These are phyloP conservation scores for Ocimum tenuiflorum DNA, from an alignment of 257 asterid species.

Conservation along the genomic window DNA sequence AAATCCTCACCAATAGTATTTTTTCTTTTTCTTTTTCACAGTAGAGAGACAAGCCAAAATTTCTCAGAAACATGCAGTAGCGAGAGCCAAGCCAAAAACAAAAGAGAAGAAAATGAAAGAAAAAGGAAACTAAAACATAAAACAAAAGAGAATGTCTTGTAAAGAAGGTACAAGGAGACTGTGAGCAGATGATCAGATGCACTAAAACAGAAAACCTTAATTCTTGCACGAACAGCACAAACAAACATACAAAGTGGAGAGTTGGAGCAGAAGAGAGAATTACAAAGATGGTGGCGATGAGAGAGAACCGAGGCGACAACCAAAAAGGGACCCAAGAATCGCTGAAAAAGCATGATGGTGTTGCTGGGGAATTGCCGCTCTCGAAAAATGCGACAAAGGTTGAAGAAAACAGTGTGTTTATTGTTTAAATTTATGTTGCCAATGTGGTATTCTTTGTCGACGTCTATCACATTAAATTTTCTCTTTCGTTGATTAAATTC, in stretches of 20 bases:
- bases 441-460: too few species aligned
- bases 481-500: too few species aligned
- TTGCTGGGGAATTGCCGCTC: slow-evolving; percentile 13
- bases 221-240: background rate
- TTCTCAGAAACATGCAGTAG: background rate
- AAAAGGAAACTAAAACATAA: background rate
- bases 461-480: too few species aligned
- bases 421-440: too few species aligned
- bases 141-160: too few species aligned
- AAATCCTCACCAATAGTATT: background rate
- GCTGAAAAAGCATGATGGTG: background rate
- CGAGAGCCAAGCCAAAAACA: background rate
- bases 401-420: too few species aligned
- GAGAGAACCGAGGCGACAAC: slow-evolving; percentile 24
- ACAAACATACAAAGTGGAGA: background rate
- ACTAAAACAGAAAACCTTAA: background rate
- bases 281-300: slow-evolving; percentile 13
- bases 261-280: slow-evolving; percentile 5
- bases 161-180: background rate
- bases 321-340: background rate
- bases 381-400: slow-evolving; percentile 16
- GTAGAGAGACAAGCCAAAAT: too few species aligned
- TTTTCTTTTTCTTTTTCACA: too few species aligned
- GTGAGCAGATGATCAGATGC: background rate
- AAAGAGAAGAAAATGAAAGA: background rate